Base-by-base conservation (phyloP, 768 basidiomycete genomes). In the Naganishia onofrii region DNA sequence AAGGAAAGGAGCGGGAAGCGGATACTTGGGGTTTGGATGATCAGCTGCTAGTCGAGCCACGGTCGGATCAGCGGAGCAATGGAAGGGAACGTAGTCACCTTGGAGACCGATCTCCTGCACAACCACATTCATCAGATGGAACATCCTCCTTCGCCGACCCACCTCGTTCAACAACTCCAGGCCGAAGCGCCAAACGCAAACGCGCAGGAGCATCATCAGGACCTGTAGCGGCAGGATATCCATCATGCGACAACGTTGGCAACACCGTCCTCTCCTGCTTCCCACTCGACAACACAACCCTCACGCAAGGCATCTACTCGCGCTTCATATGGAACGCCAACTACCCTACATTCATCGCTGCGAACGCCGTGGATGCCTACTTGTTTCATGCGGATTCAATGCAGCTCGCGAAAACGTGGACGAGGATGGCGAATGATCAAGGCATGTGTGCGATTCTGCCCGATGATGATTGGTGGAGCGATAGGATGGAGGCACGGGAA, bases 211-310 rank as follows among this genome's bases (percentile, higher is more conserved):
- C 72, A 12, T 66, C 53, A 7, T 57, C 69, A 15, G 72, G 72
- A 15, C 68, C 66, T 17, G 56, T 60, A 9, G 63, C 64, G 29
- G 48, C 53, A 29, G 69, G 66, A 21, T 73, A 82, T 66, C 81
- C 81, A 21, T 65, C 73, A 26, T 83, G 82, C 74, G 73, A 74
- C 65, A 70, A 76, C 44, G 77, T 78, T 51, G 87, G 87, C 71
- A 93, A 93, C 82, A 80, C 86, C 57, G 83, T 91, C 71, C 84
- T 88, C 52, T 90, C 91, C 9, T 94, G 93, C 79, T 93, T 85
- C 77, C 93, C 93, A 12, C 83, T 82, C 0, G 58, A 80, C 9
- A 81, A 84, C 69, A 86, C 86, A 26, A 71, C 82, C 29, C 83
- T 93, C 71, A 80, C 85, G n/a, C 92, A 95, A 81, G 85, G 89